phyloP scores from a whole-genome alignment of 305 asterid species.

The Fraxinus latifolia region DNA sequence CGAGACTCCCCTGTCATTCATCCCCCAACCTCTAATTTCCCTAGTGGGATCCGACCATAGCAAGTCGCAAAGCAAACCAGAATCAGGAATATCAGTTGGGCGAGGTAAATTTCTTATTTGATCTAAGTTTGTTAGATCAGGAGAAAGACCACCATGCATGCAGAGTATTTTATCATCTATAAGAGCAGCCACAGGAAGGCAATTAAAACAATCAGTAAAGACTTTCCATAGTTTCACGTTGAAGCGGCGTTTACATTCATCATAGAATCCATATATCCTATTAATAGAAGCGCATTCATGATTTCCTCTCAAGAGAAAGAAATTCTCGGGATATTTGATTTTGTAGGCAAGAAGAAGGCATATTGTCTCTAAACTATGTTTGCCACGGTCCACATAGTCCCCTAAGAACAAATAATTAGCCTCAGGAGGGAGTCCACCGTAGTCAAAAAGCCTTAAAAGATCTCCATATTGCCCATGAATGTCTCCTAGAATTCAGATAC shows the following conservation, averaged over 20 bases:
- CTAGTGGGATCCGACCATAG: slow-evolving; percentile 49
- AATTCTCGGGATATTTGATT: not conserved
- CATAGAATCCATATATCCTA: not conserved
- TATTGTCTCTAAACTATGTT: slow-evolving; percentile 31
- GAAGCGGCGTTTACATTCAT: not conserved
- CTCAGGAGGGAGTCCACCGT: slow-evolving; percentile 50
- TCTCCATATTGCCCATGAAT: slow-evolving; percentile 45
- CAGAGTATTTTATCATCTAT: not conserved
- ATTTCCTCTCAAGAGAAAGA: not conserved
- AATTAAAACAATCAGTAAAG: not conserved
- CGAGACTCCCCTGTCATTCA: slow-evolving; percentile 46
- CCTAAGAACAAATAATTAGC: slow-evolving; percentile 46
- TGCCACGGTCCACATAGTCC: slow-evolving; percentile 48
- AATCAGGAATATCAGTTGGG: slow-evolving; percentile 47
- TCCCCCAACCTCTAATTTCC: slow-evolving; percentile 50
- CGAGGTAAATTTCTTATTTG: slow-evolving; percentile 46
- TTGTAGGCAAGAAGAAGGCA: not conserved
- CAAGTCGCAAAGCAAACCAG: slow-evolving; percentile 47
- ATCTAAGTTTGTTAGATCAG: slow-evolving; percentile 26
- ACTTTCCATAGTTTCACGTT: not conserved
- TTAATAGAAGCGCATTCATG: not conserved
- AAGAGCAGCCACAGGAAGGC: not conserved
- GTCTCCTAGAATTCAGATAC: slow-evolving; percentile 35
- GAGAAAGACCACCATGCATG: not conserved
- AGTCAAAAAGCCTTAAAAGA: slow-evolving; percentile 29